Percentiles rank a stretch among this genome's conserved stretches.
These are phyloP conservation scores for Penicillium rolfsii DNA, from an alignment of 2,329 filamentous ascomycete genomes.

Conservation along the genomic window DNA sequence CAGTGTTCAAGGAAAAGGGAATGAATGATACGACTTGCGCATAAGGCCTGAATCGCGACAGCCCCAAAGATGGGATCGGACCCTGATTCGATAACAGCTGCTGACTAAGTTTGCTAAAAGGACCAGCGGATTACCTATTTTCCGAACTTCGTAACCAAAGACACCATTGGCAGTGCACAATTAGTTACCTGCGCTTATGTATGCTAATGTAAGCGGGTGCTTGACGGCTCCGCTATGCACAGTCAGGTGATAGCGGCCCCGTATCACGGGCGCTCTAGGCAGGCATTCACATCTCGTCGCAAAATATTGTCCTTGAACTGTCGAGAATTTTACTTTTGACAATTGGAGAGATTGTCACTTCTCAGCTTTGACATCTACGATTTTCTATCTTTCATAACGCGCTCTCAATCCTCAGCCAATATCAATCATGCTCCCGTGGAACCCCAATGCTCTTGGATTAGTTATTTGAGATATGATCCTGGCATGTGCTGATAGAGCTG, in stretches of 20 bases:
- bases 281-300: conserved; percentile 15
- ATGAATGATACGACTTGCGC: not conserved
- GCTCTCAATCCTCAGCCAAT: not conserved
- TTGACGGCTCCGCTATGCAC: not conserved
- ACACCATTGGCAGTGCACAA: conserved; percentile 10
- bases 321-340: not conserved
- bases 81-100: conserved; percentile 12
- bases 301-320: not conserved
- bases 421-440: conserved; percentile 23
- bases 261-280: conserved; percentile 11
- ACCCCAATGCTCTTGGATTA: conserved; percentile 19
- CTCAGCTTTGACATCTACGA: not conserved
- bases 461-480: conserved; percentile 26
- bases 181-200: not conserved
- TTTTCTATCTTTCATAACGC: not conserved
- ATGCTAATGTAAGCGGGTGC: conserved; percentile 3
- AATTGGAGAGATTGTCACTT: not conserved
- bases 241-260: conserved; percentile 20
- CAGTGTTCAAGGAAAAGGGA: conserved; percentile 9
- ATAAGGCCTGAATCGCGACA: conserved; percentile 3
- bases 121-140: not conserved
- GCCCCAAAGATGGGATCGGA: conserved; percentile 7
- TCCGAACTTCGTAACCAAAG: conserved; percentile 9
- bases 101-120: conserved; percentile 1
- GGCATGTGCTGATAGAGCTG: conserved; percentile 15